Percentiles rank a stretch among this genome's conserved stretches.
Evolutionary conservation across 768 basidiomycete species (phyloP).

Genomic region (Leccinellum rugosiceps): DNA sequence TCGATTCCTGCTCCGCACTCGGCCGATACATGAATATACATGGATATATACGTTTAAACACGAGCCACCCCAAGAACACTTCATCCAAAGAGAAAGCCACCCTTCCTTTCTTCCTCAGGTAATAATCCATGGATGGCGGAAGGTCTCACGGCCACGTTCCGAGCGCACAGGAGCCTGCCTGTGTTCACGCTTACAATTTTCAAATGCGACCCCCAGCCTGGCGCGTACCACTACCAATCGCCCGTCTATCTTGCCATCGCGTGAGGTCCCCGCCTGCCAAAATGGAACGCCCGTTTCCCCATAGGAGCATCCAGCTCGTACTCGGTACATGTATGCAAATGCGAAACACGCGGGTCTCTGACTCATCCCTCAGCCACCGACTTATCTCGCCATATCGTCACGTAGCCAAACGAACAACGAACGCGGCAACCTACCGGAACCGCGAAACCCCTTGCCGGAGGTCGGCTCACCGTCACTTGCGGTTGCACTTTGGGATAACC

Average conservation of each 20-base stretch:
- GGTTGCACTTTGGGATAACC: background rate
- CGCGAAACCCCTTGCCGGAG: background rate
- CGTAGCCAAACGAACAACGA: background rate
- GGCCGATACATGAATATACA: background rate
- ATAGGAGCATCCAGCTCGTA: background rate
- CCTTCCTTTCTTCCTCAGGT: background rate
- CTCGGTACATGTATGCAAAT: background rate
- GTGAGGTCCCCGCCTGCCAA: background rate
- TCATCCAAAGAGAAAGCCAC: background rate
- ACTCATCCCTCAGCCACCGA: background rate
- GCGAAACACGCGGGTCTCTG: background rate
- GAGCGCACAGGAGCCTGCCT: background rate
- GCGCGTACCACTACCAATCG: background rate
- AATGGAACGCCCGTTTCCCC: background rate
- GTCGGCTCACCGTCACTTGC: background rate
- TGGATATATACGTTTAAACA: background rate
- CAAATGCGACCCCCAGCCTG: background rate
- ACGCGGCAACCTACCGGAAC: background rate
- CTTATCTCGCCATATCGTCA: background rate
- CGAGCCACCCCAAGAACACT: background rate
- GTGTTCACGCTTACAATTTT: background rate
- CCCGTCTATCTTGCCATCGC: background rate
- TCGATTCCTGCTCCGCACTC: background rate
- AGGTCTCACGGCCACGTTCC: background rate
- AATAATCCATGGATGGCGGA: background rate